phyloP scores from a whole-genome alignment of 371 early-diverging fungal species.

The Mortierella polycephala region DNA sequence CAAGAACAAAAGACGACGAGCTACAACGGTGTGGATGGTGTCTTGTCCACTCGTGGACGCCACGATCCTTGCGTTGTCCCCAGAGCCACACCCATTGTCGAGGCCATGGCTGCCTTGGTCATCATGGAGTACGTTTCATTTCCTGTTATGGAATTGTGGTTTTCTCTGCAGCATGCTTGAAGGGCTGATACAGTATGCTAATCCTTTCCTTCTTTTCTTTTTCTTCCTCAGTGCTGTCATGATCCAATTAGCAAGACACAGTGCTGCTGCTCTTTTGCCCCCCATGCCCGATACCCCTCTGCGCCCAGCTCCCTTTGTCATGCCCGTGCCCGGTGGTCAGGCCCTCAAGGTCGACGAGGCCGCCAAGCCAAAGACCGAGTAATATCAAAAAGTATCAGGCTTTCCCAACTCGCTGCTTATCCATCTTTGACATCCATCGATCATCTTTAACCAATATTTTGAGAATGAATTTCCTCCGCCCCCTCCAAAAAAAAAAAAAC shows the following conservation, averaged over 20 bases:
- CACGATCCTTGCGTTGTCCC: constrained; percentile 98
- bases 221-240: constrained; percentile 60
- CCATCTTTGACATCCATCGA: too few relatives aligned
- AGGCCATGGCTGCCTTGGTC: constrained; percentile 94
- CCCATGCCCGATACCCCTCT: constrained; percentile 56
- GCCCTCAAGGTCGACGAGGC: constrained; percentile 50
- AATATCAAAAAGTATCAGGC: neutral
- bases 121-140: constrained; percentile 85
- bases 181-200: too few relatives aligned
- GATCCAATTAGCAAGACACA: constrained; percentile 73
- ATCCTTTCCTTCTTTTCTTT: neutral
- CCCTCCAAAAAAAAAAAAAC: neutral
- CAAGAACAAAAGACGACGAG: constrained; percentile 89
- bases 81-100: constrained; percentile 97
- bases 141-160: neutral
- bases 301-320: constrained; percentile 50
- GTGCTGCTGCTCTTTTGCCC: constrained; percentile 66
- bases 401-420: too few relatives aligned
- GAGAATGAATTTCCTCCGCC: too few relatives aligned
- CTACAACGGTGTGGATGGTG: constrained; percentile 85
- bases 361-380: constrained; percentile 54
- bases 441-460: too few relatives aligned
- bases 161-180: neutral
- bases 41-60: constrained; percentile 91
- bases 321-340: constrained; percentile 51